phyloP scores from a whole-genome alignment of 139 green algal species.

The Chlorella sorokiniana region DNA sequence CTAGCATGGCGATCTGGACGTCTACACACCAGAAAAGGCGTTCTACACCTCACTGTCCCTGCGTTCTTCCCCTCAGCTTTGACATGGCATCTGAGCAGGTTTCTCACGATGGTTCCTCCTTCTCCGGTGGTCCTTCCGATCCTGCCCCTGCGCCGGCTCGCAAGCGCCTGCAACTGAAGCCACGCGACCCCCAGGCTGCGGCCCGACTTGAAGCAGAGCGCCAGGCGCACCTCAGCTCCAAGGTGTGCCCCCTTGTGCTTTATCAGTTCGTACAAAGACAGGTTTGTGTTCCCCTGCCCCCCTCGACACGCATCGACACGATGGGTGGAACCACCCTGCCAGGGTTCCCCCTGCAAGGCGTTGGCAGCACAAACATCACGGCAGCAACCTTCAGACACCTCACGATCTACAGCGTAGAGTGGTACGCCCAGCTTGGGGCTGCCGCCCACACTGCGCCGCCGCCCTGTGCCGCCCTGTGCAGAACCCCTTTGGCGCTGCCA shows the following conservation, averaged over 20 bases:
- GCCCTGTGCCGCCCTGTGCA: slow-evolving; percentile 17
- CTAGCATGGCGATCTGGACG: too few relatives aligned
- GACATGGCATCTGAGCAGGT: background rate
- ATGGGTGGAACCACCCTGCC: too few relatives aligned
- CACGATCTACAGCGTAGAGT: too few relatives aligned
- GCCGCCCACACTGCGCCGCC: background rate
- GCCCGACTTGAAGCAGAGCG: slow-evolving; percentile 35
- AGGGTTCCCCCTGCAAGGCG: too few relatives aligned
- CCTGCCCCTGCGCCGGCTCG: background rate
- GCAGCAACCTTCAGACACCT: too few relatives aligned
- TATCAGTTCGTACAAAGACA: too few relatives aligned
- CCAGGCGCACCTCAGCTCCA: slow-evolving; percentile 10
- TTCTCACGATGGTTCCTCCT: background rate
- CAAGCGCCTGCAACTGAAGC: slow-evolving; percentile 39
- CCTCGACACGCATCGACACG: background rate
- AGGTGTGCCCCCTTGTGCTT: slow-evolving; percentile 1
- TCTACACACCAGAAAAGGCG: too few relatives aligned
- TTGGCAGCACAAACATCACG: too few relatives aligned
- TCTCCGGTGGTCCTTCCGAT: background rate
- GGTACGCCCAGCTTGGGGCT: background rate
- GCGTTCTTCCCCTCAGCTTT: background rate
- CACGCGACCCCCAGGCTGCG: slow-evolving; percentile 33
- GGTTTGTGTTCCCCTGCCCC: background rate
- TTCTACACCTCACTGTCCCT: background rate
- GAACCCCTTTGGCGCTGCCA: slow-evolving; percentile 77